Evolutionary conservation across 2,329 filamentous ascomycete genomes (phyloP), one percentile per base, ranked within the genome.

Genomic region (Phialophora expanda): DNA sequence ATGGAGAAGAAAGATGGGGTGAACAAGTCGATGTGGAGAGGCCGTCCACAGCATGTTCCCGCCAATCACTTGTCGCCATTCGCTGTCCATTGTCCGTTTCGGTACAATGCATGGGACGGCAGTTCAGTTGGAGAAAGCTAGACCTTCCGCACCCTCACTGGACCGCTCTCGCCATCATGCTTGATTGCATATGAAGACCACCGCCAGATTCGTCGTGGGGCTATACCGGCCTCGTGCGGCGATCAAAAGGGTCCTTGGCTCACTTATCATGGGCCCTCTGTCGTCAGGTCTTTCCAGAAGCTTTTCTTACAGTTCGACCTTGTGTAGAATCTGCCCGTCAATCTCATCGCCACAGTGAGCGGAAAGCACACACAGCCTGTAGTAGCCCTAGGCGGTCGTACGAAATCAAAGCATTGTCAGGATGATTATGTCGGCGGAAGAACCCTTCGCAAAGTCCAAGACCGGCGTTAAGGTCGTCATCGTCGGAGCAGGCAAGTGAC

Each of bases 391-490:
- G 17, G 17, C 7, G 17, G 8, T 7, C n/a, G 38, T 8, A 8
- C 38, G 17, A 6, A 8, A n/a, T 20, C 7, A 38, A 17, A 30
- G 58, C 41, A 53, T 41, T 50, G 20, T 28, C 53, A 64, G 44
- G 14, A 59, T 61, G 60, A 69, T 54, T 51, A 62, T 67, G 53
- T 34, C 59, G 28, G 55, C 58, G 41, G 54, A 64, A 24, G 57
- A 60, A 60, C 62, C 57, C 22, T 63, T 61, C 26, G 60, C 54
- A 44, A 65, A 88, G 71, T 80, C 82, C 0, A 87, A 87, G 66
- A 78, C 82, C 24, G 79, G 79, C 62, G 79, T 83, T 71, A 78
- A 77, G 38, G 80, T 86, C 34, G 75, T 85, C 38, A 81, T 86
- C 59, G 82, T 86, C 6, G 84, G 84, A 79, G 65, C 74, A 32